Percentiles rank a stretch among this genome's conserved stretches.
Evolutionary conservation across 495 filamentous ascomycete genomes (phyloP).

Genomic region (Penicillium egyptiacum): DNA sequence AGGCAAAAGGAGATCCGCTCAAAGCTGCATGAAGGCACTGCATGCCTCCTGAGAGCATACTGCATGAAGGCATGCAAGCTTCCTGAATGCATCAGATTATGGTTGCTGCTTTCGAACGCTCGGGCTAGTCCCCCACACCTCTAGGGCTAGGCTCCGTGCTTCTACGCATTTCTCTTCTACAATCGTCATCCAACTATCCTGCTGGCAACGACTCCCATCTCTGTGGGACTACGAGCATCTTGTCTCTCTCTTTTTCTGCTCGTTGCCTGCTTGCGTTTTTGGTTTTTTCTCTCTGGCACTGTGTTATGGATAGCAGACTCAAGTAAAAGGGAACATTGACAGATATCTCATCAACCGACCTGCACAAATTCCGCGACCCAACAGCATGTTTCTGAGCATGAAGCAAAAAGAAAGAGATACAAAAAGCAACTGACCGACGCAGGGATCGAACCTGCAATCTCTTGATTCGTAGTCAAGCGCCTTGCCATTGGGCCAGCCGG

Average conservation of each 20-base stretch:
- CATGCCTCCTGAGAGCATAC: no score
- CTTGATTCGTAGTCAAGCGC: slow-evolving; percentile 71
- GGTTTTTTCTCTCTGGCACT: neutral
- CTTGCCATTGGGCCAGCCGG: slow-evolving; percentile 66
- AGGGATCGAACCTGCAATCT: slow-evolving; percentile 52
- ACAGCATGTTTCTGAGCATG: neutral
- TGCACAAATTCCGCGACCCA: no score
- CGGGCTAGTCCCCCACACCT: no score
- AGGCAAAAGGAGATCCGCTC: no score
- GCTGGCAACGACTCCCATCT: neutral
- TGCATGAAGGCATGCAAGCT: no score
- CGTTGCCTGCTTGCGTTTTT: neutral
- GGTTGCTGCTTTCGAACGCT: no score
- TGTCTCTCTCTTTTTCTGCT: neutral
- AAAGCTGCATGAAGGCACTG: no score
- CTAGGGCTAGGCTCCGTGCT: neutral
- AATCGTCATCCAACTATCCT: neutral
- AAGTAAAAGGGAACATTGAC: neutral
- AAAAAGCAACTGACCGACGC: slow-evolving; percentile 38
- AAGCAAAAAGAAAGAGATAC: neutral
- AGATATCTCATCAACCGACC: no score
- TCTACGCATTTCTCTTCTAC: neutral
- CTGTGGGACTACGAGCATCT: neutral
- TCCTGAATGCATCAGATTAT: no score
- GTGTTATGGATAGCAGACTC: neutral